These are phyloP conservation scores for Selenicereus undatus DNA, from an alignment of 148 eudicot species.

Conservation along the genomic window DNA sequence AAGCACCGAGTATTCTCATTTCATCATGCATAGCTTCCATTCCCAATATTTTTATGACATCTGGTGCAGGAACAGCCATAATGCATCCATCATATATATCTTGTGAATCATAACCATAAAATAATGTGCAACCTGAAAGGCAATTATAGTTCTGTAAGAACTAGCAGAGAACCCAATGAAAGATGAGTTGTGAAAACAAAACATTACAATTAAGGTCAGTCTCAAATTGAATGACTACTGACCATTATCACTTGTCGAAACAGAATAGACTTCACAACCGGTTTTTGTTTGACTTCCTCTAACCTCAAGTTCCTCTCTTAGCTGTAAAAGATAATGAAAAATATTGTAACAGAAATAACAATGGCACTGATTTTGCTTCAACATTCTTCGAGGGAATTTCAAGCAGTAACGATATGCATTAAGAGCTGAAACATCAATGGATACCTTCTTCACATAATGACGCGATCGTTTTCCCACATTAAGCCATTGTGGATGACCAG, in stretches of 20 bases:
- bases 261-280: slow-evolving; percentile 41
- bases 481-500: slow-evolving; percentile 50
- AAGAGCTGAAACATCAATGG: not conserved
- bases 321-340: slow-evolving; percentile 26
- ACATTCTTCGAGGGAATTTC: not conserved
- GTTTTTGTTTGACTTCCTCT: slow-evolving; percentile 66
- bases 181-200: too few relatives aligned
- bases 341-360: not conserved
- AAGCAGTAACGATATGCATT: not conserved
- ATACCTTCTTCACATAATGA: slow-evolving; percentile 40
- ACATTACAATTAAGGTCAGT: too few relatives aligned
- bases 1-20: slow-evolving; percentile 71
- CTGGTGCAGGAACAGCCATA: slow-evolving; percentile 78
- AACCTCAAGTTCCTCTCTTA: slow-evolving; percentile 48
- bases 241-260: slow-evolving; percentile 55
- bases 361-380: not conserved
- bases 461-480: slow-evolving; percentile 41
- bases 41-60: slow-evolving; percentile 66
- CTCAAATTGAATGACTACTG: slow-evolving; percentile 13
- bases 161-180: not conserved
- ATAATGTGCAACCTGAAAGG: slow-evolving; percentile 57
- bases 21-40: slow-evolving; percentile 70
- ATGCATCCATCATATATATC: slow-evolving; percentile 60
- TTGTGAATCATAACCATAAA: slow-evolving; percentile 49
- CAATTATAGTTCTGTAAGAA: not conserved